Percentiles rank a stretch among this genome's conserved stretches.
Evolutionary conservation across 2,329 filamentous ascomycete genomes (phyloP).

Genomic region (Paraphoma sp.): DNA sequence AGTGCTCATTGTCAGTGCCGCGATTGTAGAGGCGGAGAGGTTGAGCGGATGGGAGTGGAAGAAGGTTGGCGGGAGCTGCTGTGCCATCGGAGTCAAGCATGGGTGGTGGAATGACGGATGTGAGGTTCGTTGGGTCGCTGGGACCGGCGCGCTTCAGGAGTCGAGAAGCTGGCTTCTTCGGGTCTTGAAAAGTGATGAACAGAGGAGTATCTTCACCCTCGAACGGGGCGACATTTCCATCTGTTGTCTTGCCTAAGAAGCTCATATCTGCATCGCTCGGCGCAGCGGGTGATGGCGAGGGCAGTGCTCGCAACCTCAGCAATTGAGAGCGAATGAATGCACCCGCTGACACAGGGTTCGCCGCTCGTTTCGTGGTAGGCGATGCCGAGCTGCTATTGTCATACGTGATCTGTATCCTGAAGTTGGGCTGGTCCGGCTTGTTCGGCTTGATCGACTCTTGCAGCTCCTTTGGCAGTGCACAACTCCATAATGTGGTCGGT

Average conservation of each 20-base stretch:
- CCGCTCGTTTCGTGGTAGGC: conserved; percentile 61
- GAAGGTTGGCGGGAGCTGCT: conserved; percentile 72
- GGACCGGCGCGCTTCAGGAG: conserved; percentile 46
- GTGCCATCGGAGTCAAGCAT: conserved; percentile 71
- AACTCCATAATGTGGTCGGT: conserved; percentile 83
- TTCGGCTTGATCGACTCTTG: conserved; percentile 70
- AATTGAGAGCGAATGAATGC: conserved; percentile 41
- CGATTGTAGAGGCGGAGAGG: conserved; percentile 87
- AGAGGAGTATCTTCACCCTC: conserved; percentile 88
- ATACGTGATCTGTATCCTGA: conserved; percentile 76
- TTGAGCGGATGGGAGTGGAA: conserved; percentile 73
- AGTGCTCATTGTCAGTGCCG: conserved; percentile 81
- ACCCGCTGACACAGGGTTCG: conserved; percentile 58
- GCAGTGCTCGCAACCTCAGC: conserved; percentile 34
- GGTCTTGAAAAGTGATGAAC: conserved; percentile 74
- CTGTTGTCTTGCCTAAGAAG: conserved; percentile 87
- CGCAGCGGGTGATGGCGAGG: conserved; percentile 61
- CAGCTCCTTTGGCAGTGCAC: conserved; percentile 79
- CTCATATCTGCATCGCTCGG: conserved; percentile 73
- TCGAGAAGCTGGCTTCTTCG: conserved; percentile 32
- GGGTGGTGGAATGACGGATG: conserved; percentile 68
- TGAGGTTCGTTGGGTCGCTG: conserved; percentile 49
- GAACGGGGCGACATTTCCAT: conserved; percentile 73
- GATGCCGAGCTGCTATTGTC: conserved; percentile 57
- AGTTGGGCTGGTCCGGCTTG: conserved; percentile 73